Evolutionary conservation across 1,284 basidiomycete genomes (phyloP).

Genomic region (Ceratobasidium sp.): DNA sequence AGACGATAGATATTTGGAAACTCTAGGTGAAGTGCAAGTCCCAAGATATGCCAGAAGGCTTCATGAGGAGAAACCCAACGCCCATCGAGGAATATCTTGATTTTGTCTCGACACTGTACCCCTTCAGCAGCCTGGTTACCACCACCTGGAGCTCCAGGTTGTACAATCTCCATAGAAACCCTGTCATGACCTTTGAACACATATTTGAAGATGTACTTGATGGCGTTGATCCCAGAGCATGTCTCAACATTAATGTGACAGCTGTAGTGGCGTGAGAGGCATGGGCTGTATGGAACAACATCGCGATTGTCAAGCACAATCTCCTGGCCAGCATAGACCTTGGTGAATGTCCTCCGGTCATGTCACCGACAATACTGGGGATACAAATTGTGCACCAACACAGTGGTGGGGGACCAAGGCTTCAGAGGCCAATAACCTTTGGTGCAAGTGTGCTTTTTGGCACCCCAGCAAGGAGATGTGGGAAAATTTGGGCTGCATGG

Average conservation of each 20-base stretch:
- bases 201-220: constrained; percentile 65
- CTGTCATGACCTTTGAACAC: constrained; percentile 63
- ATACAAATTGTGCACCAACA: constrained; percentile 59
- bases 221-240: constrained; percentile 53
- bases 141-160: background rate
- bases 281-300: constrained; percentile 60
- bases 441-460: constrained; percentile 57
- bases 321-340: background rate
- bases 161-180: constrained; percentile 55
- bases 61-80: constrained; percentile 60
- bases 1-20: constrained; percentile 59
- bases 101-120: constrained; percentile 54
- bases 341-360: constrained; percentile 4
- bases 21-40: constrained; percentile 56
- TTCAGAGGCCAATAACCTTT: constrained; percentile 60
- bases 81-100: constrained; percentile 56
- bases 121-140: background rate
- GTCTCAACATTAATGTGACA: constrained; percentile 67
- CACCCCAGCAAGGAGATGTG: constrained; percentile 58
- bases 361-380: constrained; percentile 51
- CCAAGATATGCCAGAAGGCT: constrained; percentile 57
- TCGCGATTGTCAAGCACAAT: constrained; percentile 54
- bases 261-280: constrained; percentile 54
- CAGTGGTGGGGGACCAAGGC: constrained; percentile 56
- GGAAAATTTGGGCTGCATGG: constrained; percentile 58